A percentile compares a stretch with the other conserved stretches of the same genome.
phyloP scores from a whole-genome alignment of 1,284 basidiomycete genomes.

The Heterobasidion parviporum region DNA sequence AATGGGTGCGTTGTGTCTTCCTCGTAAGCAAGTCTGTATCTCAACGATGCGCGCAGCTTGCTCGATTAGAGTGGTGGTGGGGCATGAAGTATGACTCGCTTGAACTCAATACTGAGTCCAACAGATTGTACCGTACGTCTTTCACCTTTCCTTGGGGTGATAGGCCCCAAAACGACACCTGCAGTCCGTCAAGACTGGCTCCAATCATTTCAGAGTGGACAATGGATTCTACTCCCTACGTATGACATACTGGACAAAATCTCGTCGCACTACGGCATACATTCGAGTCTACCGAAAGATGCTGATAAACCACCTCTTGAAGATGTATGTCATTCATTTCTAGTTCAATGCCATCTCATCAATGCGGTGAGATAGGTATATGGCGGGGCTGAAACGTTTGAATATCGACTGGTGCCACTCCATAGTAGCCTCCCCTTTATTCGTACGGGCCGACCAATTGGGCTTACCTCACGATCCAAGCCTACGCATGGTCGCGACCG shows the following conservation, averaged over 20 bases:
- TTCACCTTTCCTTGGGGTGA: neutral
- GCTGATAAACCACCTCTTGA: neutral
- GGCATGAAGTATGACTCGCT: neutral
- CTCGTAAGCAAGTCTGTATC: neutral
- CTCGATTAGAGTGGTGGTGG: neutral
- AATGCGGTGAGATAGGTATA: neutral
- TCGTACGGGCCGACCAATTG: neutral
- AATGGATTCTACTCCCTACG: neutral
- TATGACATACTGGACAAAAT: neutral
- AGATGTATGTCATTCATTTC: neutral
- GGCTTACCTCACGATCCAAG: neutral
- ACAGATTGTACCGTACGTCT: neutral
- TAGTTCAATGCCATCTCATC: neutral
- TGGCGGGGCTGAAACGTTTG: neutral
- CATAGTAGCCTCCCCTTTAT: neutral
- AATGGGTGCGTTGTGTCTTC: neutral
- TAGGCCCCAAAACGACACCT: neutral
- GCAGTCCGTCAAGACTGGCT: neutral
- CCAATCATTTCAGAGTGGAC: neutral
- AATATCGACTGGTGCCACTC: neutral
- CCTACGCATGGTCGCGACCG: neutral
- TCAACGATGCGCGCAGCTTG: neutral
- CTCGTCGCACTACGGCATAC: neutral
- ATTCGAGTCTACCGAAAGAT: neutral
- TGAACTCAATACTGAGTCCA: neutral